Percentiles rank a stretch among this genome's conserved stretches.
Conservation (phyloP, 306 rosid genomes). For the Pyrus communis region DNA sequence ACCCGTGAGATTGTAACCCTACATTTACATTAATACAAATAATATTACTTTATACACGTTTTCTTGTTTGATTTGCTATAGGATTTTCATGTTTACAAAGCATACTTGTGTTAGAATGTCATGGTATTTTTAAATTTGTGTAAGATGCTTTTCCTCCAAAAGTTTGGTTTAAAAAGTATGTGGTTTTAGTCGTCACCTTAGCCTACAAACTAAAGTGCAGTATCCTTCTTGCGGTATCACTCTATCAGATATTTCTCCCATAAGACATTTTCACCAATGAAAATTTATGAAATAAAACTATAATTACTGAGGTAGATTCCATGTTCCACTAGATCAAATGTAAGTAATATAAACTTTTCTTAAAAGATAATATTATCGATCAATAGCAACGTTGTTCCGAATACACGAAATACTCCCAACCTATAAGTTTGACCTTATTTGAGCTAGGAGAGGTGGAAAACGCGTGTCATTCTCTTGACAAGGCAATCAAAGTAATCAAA, state of each 20-base stretch:
- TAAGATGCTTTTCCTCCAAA: too few species aligned
- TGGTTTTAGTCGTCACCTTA: not conserved
- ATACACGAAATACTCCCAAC: too few species aligned
- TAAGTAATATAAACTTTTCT: not conserved
- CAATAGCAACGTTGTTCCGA: too few species aligned
- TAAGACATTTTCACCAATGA: not conserved
- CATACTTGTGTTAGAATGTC: too few species aligned
- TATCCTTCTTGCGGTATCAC: not conserved
- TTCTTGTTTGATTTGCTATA: too few species aligned
- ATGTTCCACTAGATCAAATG: not conserved
- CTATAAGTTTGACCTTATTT: not conserved
- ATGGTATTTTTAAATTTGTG: too few species aligned
- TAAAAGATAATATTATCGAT: too few species aligned
- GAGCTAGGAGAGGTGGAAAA: constrained; percentile 5
- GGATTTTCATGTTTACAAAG: too few species aligned
- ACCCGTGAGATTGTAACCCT: too few species aligned
- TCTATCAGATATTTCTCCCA: not conserved
- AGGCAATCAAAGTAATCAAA: constrained; percentile 25
- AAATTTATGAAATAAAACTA: not conserved
- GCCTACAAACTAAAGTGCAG: not conserved
- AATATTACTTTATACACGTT: too few species aligned
- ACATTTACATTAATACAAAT: too few species aligned
- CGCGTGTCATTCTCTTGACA: constrained; percentile 2
- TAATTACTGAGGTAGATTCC: not conserved
- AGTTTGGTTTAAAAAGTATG: not conserved